Base-by-base conservation (phyloP, 345 rosid species). In the Eucalyptus grandis region DNA sequence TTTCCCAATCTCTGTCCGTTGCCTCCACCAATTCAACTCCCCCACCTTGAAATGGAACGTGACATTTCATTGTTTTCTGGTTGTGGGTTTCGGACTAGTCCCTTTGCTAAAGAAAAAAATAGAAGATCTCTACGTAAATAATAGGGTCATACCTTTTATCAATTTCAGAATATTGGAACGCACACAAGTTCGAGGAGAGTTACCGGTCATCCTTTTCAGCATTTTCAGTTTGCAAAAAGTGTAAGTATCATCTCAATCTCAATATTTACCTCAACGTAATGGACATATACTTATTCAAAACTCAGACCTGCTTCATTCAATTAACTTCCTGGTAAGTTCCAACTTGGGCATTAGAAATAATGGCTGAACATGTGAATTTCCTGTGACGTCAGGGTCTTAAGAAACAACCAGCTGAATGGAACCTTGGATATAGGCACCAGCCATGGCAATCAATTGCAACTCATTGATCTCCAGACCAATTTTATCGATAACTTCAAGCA, bases 81-180 rank as follows among this genome's bases (percentile, higher is more conserved):
- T 77, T 77, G 5, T 77, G 26, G 34, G 19, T 65, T 65, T 14
- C 9, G 77, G 17, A 65, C 77, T n/a, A 65, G 37, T 31, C 51
- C 37, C 21, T 49, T 21, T 88, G 49, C 44, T 31, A 49, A 88
- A 4, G 5, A 88, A 31, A 46, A 46, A 34, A 87, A 83, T 89
- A 53, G 60, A 46, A 31, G 62, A 54, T 87, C 9, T 26, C 60
- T 37, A 67, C 47, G 4, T 34, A 34, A 72, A 72, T 72, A 34
- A 37, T 34, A 72, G 26, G 24, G 44, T 11, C 43, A 21, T 77
- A 53, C 37, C 77, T 30, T 65, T n/a, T 65, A 65, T 65, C 31
- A 49, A 37, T 90, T 21, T 88, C 97, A 98, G 99, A 92, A 88
- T 90, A 91, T 90, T 97, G 98, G 96, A 97, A 90, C 49, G n/a